Evolutionary conservation across 1,139 yeast genomes (phyloP), one percentile per base, ranked within the genome.

Genomic region (Suhomyces chickasaworum): DNA sequence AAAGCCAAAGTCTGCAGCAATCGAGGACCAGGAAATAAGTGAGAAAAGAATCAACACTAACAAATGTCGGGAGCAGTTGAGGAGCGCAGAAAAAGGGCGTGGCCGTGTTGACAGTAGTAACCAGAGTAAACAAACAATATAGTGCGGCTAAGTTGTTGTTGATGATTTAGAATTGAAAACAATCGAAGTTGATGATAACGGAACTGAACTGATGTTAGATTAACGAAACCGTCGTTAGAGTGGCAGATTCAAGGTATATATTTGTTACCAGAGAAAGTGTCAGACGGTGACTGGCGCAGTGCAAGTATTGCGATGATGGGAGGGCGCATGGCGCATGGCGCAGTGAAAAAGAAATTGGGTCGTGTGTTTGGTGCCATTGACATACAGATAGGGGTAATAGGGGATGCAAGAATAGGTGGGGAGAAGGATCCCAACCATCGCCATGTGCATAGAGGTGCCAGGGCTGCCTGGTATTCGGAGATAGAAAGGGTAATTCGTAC

Each of bases 311-410:
- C 44, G 44, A 41, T 41, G 44, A 23, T n/a, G 37, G 37, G 15
- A 18, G 25, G 38, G 41, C n/a, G n/a, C n/a, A n/a, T n/a, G n/a
- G n/a, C n/a, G n/a, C n/a, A n/a, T n/a, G n/a, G 46, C 46, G 46
- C 46, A 44, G 46, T 37, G 34, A 31, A 39, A 44, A 44, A 44
- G 42, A 31, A 44, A 44, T 40, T 37, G 33, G 38, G 42, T 43
- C 37, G 39, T 34, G 39, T 16, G 29, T 13, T 30, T n/a, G 23
- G 20, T 20, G 47, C 37, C 29, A 21, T 29, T 13, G 32, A 29
- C 32, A 13, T 10, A n/a, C 30, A 27, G 42, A 44, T 44, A 44
- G 47, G 47, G 47, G 47, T 44, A 44, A 40, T 39, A 36, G 37
- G 40, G 40, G 40, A 40, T 27, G 30, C 20, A 6, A 23, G 36